A percentile compares a stretch with the other conserved stretches of the same genome.
Evolutionary conservation across 805 yeast genomes (phyloP).

Genomic region (Cyberlindnera suaveolens): DNA sequence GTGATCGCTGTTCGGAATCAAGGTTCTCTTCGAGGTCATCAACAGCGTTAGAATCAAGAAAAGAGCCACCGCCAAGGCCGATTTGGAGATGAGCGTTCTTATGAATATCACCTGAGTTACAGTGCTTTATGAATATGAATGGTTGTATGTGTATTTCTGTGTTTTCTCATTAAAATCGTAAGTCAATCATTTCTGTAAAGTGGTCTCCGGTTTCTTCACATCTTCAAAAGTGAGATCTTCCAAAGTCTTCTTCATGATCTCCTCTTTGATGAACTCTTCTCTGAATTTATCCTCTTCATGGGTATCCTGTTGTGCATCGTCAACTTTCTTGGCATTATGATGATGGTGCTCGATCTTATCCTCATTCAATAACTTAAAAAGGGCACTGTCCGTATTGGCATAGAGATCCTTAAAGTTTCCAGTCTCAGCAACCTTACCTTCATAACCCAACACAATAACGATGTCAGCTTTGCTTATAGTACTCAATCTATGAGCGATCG

Average conservation of each 20-base stretch:
- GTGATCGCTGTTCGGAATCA: not conserved
- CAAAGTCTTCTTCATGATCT: slow-evolving; percentile 16
- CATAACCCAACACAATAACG: slow-evolving; percentile 74
- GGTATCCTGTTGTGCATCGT: slow-evolving; percentile 2
- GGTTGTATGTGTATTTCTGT: not conserved
- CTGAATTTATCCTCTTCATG: slow-evolving; percentile 5
- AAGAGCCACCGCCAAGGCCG: slow-evolving; percentile 10
- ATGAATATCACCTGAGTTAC: no score
- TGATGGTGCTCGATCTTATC: slow-evolving; percentile 17
- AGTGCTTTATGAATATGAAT: not conserved
- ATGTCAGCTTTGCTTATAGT: slow-evolving; percentile 84
- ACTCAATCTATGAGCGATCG: slow-evolving; percentile 89
- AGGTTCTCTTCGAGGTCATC: not conserved
- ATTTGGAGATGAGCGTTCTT: slow-evolving; percentile 8
- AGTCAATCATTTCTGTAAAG: slow-evolving; percentile 1
- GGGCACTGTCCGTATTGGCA: slow-evolving; percentile 35
- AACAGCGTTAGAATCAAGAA: slow-evolving; percentile 1
- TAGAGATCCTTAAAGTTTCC: slow-evolving; percentile 59
- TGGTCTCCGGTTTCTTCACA: slow-evolving; percentile 1
- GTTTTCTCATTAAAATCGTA: no score
- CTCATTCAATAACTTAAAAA: slow-evolving; percentile 33
- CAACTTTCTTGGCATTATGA: slow-evolving; percentile 8
- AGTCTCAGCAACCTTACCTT: slow-evolving; percentile 75
- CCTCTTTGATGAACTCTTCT: slow-evolving; percentile 21
- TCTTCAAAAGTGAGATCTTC: slow-evolving; percentile 17